These are phyloP conservation scores for Nicotiana otophora DNA, from an alignment of 257 asterid species.

Conservation along the genomic window DNA sequence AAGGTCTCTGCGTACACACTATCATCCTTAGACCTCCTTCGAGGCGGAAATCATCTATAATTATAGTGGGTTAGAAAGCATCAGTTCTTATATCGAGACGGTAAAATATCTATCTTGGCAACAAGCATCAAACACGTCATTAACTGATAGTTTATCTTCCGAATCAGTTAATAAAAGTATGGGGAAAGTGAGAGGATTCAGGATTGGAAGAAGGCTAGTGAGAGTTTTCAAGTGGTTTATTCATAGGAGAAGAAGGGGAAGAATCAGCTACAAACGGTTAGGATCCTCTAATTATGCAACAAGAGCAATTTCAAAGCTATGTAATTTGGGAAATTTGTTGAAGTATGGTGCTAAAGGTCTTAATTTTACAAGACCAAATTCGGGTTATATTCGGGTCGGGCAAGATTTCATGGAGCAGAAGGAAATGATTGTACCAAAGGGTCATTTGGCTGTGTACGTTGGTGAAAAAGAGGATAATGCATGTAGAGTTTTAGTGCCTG, in stretches of 20 bases:
- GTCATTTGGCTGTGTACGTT: constrained; percentile 66
- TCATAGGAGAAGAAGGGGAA: constrained; percentile 19
- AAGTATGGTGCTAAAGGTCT: constrained; percentile 20
- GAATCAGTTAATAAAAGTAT: neutral
- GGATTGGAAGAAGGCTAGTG: constrained; percentile 33
- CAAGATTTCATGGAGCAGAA: constrained; percentile 14
- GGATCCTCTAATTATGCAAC: constrained; percentile 12
- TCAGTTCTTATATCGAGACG: neutral
- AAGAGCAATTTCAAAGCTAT: constrained; percentile 29
- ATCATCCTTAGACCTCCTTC: too few relatives aligned
- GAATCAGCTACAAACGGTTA: constrained; percentile 15
- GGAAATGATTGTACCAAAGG: constrained; percentile 36
- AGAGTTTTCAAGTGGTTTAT: constrained; percentile 38
- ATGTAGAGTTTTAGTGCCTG: constrained; percentile 59
- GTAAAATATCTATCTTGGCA: neutral
- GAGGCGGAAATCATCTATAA: neutral
- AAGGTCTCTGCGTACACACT: too few relatives aligned
- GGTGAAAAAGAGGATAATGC: constrained; percentile 39
- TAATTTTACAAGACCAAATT: neutral
- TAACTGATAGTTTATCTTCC: neutral
- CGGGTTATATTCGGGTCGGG: constrained; percentile 36
- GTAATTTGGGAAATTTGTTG: constrained; percentile 33
- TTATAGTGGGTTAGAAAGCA: neutral
- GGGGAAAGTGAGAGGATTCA: constrained; percentile 41
- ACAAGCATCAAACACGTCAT: neutral